Percentiles rank a stretch among this genome's conserved stretches.
phyloP scores from a whole-genome alignment of 805 yeast genomes.

The Tetrapisispora taiwanensis region DNA sequence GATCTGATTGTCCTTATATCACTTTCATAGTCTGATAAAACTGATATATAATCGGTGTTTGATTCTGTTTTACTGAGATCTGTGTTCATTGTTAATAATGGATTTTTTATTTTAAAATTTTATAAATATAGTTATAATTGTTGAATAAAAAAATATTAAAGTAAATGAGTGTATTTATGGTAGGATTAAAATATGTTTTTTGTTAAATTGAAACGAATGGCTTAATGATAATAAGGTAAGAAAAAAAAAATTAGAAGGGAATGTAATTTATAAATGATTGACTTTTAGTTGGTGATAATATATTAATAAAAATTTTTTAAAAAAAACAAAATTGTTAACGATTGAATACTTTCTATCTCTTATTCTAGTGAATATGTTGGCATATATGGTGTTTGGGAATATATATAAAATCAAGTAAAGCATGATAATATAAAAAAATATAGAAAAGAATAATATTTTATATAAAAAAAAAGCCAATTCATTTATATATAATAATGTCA shows the following conservation, averaged over 20 bases:
- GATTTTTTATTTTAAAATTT: background rate
- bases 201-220: background rate
- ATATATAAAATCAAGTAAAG: too few species aligned
- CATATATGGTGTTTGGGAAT: too few species aligned
- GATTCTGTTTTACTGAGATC: background rate
- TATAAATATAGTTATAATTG: background rate
- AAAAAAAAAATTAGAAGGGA: background rate
- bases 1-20: background rate
- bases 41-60: background rate
- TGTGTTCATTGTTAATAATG: background rate
- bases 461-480: too few species aligned
- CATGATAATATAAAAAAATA: too few species aligned
- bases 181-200: too few species aligned
- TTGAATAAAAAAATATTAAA: background rate
- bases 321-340: background rate
- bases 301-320: background rate
- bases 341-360: too few species aligned
- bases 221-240: background rate
- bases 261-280: background rate
- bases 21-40: conserved; percentile 1
- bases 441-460: too few species aligned
- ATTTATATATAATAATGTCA: too few species aligned
- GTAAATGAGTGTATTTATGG: background rate
- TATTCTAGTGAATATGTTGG: too few species aligned
- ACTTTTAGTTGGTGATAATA: background rate